phyloP scores from a whole-genome alignment of 805 yeast species.

The Candida chilensis region DNA sequence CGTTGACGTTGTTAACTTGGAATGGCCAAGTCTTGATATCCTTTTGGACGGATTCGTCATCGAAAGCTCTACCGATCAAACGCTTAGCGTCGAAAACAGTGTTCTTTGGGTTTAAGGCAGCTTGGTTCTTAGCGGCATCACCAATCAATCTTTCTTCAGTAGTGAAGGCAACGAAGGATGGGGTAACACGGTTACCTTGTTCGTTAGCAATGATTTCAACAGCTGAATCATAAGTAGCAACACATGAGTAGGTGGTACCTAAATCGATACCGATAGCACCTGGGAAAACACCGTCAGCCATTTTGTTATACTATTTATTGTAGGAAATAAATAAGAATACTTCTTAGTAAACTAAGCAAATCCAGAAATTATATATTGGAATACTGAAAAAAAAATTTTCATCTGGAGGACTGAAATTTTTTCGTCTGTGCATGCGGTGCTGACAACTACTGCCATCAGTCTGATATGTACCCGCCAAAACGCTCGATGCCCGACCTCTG shows the following conservation, averaged over 20 bases:
- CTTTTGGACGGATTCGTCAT: slow-evolving; percentile 69
- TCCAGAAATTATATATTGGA: slow-evolving; percentile 1
- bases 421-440: slow-evolving; percentile 1
- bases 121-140: slow-evolving; percentile 81
- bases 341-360: not conserved
- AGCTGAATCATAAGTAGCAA: slow-evolving; percentile 69
- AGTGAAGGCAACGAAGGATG: slow-evolving; percentile 75
- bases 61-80: slow-evolving; percentile 74
- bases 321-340: not conserved
- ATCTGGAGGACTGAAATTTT: not conserved
- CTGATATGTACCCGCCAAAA: not conserved
- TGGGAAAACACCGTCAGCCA: slow-evolving; percentile 99
- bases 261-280: slow-evolving; percentile 99
- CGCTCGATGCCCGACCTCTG: no score
- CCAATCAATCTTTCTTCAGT: slow-evolving; percentile 73
- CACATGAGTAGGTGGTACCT: slow-evolving; percentile 83
- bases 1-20: slow-evolving; percentile 56
- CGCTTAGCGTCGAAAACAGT: slow-evolving; percentile 80
- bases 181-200: slow-evolving; percentile 82
- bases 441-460: not conserved
- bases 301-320: slow-evolving; percentile 22
- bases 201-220: slow-evolving; percentile 77
- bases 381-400: slow-evolving; percentile 1
- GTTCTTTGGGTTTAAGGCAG: slow-evolving; percentile 71
- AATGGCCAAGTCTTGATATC: slow-evolving; percentile 90